phyloP scores from a whole-genome alignment of 768 basidiomycete species.

The Russula olivacea region DNA sequence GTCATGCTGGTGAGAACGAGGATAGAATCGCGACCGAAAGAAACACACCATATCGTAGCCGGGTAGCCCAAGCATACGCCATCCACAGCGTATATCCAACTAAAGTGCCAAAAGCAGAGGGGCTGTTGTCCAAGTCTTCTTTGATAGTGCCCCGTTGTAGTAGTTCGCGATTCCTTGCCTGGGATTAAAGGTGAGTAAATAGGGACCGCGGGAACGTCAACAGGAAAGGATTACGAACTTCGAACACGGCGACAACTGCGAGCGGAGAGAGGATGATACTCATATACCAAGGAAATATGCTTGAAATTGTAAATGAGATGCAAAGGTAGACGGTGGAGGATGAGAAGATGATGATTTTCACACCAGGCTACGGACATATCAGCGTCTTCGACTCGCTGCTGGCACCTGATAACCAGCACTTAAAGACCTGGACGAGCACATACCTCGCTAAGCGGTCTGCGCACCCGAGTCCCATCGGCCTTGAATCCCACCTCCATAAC shows the following conservation, averaged over 20 bases:
- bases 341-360: slow-evolving; percentile 1
- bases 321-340: not conserved
- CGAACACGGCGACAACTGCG: not conserved
- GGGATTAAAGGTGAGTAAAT: not conserved
- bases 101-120: not conserved
- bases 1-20: no score
- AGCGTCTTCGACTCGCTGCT: not conserved
- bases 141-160: not conserved
- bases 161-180: not conserved
- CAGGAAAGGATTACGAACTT: not conserved
- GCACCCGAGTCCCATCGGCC: slow-evolving; percentile 60
- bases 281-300: slow-evolving; percentile 11
- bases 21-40: no score
- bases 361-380: slow-evolving; percentile 1
- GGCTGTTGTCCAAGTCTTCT: not conserved
- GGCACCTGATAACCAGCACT: no score
- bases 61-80: no score
- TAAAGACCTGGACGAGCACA: slow-evolving; percentile 15
- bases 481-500: slow-evolving; percentile 78
- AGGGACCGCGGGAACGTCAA: not conserved
- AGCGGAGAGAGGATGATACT: not conserved
- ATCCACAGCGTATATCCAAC: no score
- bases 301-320: not conserved
- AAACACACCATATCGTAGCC: no score
- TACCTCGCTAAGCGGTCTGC: slow-evolving; percentile 67